Evolutionary conservation across 345 rosid genomes (phyloP).

Genomic region (Clausena lansium): DNA sequence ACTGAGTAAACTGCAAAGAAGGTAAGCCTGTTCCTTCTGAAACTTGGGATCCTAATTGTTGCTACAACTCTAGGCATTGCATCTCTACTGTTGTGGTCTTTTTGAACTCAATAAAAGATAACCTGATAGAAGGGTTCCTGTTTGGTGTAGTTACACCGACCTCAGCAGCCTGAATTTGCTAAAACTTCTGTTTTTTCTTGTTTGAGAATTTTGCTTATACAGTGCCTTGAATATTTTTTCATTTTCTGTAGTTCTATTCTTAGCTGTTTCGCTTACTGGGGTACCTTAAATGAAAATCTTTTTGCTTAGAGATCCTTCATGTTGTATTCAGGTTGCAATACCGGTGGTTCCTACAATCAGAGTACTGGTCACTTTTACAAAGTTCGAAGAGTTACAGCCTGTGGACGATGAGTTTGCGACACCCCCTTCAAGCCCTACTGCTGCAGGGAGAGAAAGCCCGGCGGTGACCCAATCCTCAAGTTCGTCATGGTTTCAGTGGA

Average conservation of each 20-base stretch:
- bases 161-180: neutral
- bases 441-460: slow-evolving; percentile 67
- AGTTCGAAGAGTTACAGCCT: slow-evolving; percentile 85
- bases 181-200: neutral
- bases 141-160: neutral
- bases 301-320: slow-evolving; percentile 10
- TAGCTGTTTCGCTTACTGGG: neutral
- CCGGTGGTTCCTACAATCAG: slow-evolving; percentile 95
- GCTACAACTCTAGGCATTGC: neutral
- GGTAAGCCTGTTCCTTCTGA: neutral
- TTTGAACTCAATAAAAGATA: neutral
- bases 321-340: slow-evolving; percentile 73
- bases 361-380: slow-evolving; percentile 84
- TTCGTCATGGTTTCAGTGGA: slow-evolving; percentile 93
- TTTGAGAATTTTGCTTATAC: neutral
- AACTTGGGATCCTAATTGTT: neutral
- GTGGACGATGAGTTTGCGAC: slow-evolving; percentile 85
- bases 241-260: neutral
- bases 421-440: slow-evolving; percentile 87
- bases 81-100: neutral
- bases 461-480: slow-evolving; percentile 36
- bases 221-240: neutral
- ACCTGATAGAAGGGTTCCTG: neutral
- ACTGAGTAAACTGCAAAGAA: too few species aligned
- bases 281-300: neutral